Evolutionary conservation across 2,329 filamentous ascomycete species (phyloP).

Genomic region (Cladophialophora bantiana): DNA sequence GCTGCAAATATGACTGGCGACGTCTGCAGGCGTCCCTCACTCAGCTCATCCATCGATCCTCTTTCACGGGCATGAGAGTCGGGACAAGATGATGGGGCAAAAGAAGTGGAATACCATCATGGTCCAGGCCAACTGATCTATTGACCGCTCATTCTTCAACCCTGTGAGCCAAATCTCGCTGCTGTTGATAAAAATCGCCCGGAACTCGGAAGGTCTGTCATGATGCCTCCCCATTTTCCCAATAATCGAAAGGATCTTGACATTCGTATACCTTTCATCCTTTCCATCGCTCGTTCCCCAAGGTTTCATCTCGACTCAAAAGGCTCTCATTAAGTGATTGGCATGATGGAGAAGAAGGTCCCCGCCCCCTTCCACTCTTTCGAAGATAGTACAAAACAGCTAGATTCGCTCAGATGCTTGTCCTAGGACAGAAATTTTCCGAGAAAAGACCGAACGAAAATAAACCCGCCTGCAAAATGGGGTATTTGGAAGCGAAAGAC

Average conservation of each 20-base stretch:
- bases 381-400: conserved; percentile 19
- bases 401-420: conserved; percentile 21
- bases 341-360: conserved; percentile 18
- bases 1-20: background rate
- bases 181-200: background rate
- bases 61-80: background rate
- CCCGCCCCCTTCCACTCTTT: conserved; percentile 5
- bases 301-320: conserved; percentile 11
- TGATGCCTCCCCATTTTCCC: background rate
- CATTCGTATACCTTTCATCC: conserved; percentile 12
- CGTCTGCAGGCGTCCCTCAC: background rate
- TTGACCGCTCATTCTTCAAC: conserved; percentile 13
- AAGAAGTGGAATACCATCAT: background rate
- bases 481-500: conserved; percentile 25
- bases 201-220: background rate
- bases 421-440: conserved; percentile 8
- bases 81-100: background rate
- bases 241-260: background rate
- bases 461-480: conserved; percentile 26
- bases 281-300: conserved; percentile 14
- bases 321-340: conserved; percentile 27
- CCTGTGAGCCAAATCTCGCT: background rate
- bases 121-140: background rate
- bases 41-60: background rate
- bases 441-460: conserved; percentile 6